Evolutionary conservation across 2,329 filamentous ascomycete species (phyloP), one percentile per base, ranked within the genome.

Genomic region (Claviceps sp.): DNA sequence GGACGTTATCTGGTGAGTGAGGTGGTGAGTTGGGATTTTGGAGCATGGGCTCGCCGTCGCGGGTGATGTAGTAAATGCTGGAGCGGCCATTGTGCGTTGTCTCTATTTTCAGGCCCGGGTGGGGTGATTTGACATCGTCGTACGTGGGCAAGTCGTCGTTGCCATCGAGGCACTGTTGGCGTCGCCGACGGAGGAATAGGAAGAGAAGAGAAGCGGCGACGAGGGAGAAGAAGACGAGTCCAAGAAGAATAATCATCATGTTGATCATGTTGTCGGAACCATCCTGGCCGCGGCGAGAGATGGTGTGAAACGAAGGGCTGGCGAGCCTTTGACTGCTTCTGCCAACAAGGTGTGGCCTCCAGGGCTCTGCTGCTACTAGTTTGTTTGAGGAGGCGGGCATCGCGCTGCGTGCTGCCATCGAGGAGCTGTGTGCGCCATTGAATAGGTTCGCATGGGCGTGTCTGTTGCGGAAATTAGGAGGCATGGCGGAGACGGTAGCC

Each of bases 1-100:
- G 93, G 29, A 97, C 78, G 58, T 86, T 85, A 68, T 80, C 87
- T n/a, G 86, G 84, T 45, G 85, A 87, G 60, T 85, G 74, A 22
- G 90, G 86, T 16, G 88, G 84, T 56, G 82, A 85, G 54, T 78
- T 75, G 36, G 86, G 85, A 68, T 86, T 86, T 57, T 82, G 77
- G 58, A 91, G 80, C 70, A 94, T 82, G 57, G 81, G 81, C 64
- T 76, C 71, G 56, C 84, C 81, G 69, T 93, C 88, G 67, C 88
- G 83, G 61, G 86, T 81, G 66, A 88, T 86, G 61, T 93, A 79
- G 55, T 88, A 78, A 58, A 93, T 76, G 55, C 87, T 87, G 51
- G 82, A 80, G 58, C 75, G 76, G 59, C 77, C 77, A 54, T 72
- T 66, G 61, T 72, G 67, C 47, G 71, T 68, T 39, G 78, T 80